Base-by-base conservation (phyloP, 306 rosid species). In the Pyrus bretschneideri region DNA sequence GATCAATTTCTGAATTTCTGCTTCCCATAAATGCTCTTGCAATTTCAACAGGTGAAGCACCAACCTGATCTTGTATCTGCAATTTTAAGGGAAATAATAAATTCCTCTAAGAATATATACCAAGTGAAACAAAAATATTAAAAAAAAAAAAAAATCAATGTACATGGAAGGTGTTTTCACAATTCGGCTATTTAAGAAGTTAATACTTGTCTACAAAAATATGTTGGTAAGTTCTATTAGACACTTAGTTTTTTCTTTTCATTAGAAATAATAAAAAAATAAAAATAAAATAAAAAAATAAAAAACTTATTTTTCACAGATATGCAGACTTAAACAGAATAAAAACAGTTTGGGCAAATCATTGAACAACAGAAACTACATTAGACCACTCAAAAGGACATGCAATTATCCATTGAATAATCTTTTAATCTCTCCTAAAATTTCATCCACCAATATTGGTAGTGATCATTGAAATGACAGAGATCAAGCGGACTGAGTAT, bases 11-110 rank as follows among this genome's bases (percentile, higher is more conserved):
- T 21, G 80, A 85, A 76, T 80, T 83, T 78, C 87, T 87, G 80
- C 84, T 85, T 82, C 81, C 85, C 97, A 95, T 95, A 81, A 87
- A 95, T 79, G 96, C 97, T 83, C 89, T 87, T 40, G 98, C 98
- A 86, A 95, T 88, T 21, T 90, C 93, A 49, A 85, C 69, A 61
- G 98, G 97, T 67, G 98, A 95, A 76, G 97, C 91, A 76, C 81
- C 86, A 69, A 92, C 77, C 67, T 83, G 87, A 73, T 83, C 91
- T 72, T 5, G 88, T 67, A 76, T 87, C 96, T 92, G 89, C 67
- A 85, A 79, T 46, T 78, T 59, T 59, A 73, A 76, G 45, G 75
- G 49, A 58, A 62, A 35, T 73, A 55, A 74, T 33, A 42, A 44
- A 80, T 57, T 42, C 21, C 44, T 25, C 52, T 73, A 67, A 73